Evolutionary conservation across 768 basidiomycete genomes (phyloP), one percentile per base, ranked within the genome.

Genomic region (Mycena capillaripes): DNA sequence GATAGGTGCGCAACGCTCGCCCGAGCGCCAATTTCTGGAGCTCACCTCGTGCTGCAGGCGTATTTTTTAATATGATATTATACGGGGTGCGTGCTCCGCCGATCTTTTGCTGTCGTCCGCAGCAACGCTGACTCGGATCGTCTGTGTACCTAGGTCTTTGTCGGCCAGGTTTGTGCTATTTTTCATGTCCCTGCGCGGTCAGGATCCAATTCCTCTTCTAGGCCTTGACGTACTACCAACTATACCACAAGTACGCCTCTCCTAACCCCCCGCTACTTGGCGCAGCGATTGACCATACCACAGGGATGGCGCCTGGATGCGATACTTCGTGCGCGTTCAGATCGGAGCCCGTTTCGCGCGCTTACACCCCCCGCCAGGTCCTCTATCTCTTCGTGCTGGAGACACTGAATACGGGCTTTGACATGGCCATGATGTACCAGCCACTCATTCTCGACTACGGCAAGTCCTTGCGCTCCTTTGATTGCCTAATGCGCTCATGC

Each of bases 371-470:
- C 42, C n/a, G n/a, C 6, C 42, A 64, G 62, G 57, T 71, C n/a
- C 3, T 38, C 0, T 71, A 56, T 19, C 69, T 71, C 34, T 65
- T 71, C 36, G 60, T 84, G 21, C 71, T 81, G 16, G 85, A 86
- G 71, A 82, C 82, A 0, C 42, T 75, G 42, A 86, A 86, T 65
- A 83, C 84, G 2, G 80, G 44, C 0, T 78, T 81, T 38, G 81
- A 82, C 64, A 83, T 85, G 30, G 81, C 75, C 8, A 78, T 85
- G 38, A 77, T 84, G 66, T 86, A 83, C 67, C 81, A 86, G 69
- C 85, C 84, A 25, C 73, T 86, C 16, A 79, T 86, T 30, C 75
- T 84, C 14, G 77, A 81, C 23, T 84, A 78, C 67, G 85, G 85
- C 83, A 42, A 19, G 76, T n/a, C 11, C 21, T 21, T 16, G 29